Evolutionary conservation across 2,329 filamentous ascomycete genomes (phyloP).

Genomic region (Endoconidiophora polonica): DNA sequence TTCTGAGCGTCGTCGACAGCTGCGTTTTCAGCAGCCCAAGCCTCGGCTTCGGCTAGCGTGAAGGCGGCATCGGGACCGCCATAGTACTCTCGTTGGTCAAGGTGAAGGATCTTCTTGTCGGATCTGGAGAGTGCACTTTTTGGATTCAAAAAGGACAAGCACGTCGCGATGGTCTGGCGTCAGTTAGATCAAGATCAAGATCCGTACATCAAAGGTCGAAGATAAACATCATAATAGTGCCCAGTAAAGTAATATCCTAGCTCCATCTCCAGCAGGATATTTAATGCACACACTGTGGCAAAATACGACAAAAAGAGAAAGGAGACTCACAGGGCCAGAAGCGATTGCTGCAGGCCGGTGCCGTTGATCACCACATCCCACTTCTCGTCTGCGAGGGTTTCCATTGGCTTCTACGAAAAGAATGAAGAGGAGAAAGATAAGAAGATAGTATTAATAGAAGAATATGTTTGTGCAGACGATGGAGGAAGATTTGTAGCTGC

Average conservation of each 20-base stretch:
- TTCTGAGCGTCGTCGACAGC: constrained; percentile 15
- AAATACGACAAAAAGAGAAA: constrained; percentile 15
- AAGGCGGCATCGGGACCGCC: constrained; percentile 74
- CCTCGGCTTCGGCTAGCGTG: constrained; percentile 63
- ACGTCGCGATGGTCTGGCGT: constrained; percentile 31
- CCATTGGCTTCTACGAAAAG: constrained; percentile 34
- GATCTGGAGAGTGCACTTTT: constrained; percentile 79
- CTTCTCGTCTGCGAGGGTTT: constrained; percentile 53
- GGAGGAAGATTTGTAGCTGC: no score
- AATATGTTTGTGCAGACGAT: neutral
- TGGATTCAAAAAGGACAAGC: constrained; percentile 18
- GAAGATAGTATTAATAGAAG: neutral
- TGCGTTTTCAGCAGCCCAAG: constrained; percentile 36
- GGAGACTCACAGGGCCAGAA: constrained; percentile 55
- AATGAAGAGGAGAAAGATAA: constrained; percentile 3
- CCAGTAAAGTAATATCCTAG: no score
- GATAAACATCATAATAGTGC: constrained; percentile 13
- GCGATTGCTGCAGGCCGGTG: constrained; percentile 61
- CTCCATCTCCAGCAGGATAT: no score
- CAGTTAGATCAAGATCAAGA: constrained; percentile 41
- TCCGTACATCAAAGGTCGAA: constrained; percentile 12
- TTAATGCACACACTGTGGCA: neutral
- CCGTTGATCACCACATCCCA: constrained; percentile 72
- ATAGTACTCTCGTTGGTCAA: constrained; percentile 80
- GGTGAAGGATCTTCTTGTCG: constrained; percentile 75